phyloP scores from a whole-genome alignment of 176 grass and related monocot genomes.

The Oryza brachyantha region DNA sequence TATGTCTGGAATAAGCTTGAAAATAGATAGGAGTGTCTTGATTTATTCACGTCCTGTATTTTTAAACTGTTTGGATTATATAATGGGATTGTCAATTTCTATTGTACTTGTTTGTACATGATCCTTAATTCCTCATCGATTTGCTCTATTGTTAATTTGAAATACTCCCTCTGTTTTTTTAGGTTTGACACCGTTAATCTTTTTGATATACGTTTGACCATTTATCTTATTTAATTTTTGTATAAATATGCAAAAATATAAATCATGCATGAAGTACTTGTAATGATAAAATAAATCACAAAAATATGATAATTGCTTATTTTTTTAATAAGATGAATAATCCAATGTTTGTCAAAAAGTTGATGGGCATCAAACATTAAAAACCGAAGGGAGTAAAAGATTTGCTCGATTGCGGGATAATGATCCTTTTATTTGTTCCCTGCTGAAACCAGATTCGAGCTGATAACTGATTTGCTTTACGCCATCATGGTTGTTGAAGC shows the following conservation, averaged over 20 bases:
- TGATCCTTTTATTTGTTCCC: not conserved
- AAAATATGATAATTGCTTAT: no score
- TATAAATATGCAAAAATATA: no score
- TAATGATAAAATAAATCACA: no score
- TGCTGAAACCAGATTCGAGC: conserved; percentile 10
- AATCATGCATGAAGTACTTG: no score
- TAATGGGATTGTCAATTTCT: not conserved
- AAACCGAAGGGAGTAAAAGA: no score
- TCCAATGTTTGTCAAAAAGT: no score
- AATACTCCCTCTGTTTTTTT: no score
- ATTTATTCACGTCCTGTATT: not conserved
- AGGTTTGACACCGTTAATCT: no score
- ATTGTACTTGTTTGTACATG: not conserved
- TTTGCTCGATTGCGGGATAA: not conserved
- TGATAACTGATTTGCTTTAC: not conserved
- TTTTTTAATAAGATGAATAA: no score
- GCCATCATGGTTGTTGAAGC: not conserved
- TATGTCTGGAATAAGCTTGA: not conserved
- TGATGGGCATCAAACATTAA: no score
- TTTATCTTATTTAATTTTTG: no score
- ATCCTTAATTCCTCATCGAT: not conserved
- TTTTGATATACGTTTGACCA: no score
- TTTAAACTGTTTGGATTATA: not conserved
- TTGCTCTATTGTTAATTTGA: not conserved
- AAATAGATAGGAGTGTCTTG: not conserved